Conservation (phyloP, 208 protist species). For the Crithidia brevicula region DNA sequence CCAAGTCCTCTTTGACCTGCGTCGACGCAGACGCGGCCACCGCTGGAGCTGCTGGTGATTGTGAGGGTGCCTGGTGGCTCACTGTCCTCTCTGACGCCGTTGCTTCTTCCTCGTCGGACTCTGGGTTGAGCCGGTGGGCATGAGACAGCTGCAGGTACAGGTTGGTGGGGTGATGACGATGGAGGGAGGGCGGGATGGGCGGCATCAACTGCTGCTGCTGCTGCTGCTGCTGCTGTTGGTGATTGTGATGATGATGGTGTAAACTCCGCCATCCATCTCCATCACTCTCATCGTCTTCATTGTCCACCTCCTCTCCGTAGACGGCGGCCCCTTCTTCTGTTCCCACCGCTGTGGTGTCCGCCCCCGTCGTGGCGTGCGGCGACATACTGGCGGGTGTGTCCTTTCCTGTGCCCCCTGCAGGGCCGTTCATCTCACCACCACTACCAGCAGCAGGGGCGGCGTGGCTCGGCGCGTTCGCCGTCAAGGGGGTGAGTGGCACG, state of each 20-base stretch:
- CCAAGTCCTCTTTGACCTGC: too few relatives aligned
- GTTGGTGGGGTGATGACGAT: slow-evolving; percentile 28
- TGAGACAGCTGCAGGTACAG: slow-evolving; percentile 21
- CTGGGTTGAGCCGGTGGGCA: neutral
- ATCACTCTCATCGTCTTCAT: neutral
- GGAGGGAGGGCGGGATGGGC: slow-evolving; percentile 23
- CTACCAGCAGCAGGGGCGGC: neutral
- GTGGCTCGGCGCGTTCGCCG: neutral
- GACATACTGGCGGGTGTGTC: neutral
- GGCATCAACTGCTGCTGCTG: slow-evolving; percentile 9
- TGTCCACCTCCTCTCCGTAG: neutral
- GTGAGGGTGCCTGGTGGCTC: too few relatives aligned
- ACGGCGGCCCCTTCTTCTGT: neutral
- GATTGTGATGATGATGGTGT: neutral
- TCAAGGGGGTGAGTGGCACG: slow-evolving; percentile 2
- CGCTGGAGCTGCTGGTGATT: too few relatives aligned
- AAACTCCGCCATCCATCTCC: too few relatives aligned
- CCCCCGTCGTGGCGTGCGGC: neutral
- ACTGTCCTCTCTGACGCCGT: neutral
- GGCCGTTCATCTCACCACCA: too few relatives aligned
- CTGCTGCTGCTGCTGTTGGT: neutral
- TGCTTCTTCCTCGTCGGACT: slow-evolving; percentile 10
- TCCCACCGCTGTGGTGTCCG: neutral
- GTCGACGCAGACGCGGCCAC: too few relatives aligned
- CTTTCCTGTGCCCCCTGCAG: slow-evolving; percentile 1